phyloP scores from a whole-genome alignment of 768 basidiomycete genomes.

The Coprinopsis sp. region DNA sequence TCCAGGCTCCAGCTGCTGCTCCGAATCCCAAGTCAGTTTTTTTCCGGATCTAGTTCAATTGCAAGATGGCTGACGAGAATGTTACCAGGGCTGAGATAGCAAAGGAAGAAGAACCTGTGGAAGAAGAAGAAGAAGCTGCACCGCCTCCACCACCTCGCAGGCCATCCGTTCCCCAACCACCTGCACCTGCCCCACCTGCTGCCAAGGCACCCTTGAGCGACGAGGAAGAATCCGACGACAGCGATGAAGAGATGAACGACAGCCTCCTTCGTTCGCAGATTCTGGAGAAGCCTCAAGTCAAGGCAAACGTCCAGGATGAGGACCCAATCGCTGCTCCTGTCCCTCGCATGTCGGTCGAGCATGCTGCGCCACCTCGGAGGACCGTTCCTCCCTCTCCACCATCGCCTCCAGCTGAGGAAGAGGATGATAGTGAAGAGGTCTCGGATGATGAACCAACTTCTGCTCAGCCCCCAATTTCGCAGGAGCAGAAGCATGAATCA shows the following conservation, averaged over 20 bases:
- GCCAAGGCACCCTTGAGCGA: constrained; percentile 13
- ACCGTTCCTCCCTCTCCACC: constrained; percentile 6
- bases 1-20: no score
- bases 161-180: no score
- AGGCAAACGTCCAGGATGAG: constrained; percentile 9
- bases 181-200: neutral
- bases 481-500: no score
- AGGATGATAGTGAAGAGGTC: constrained; percentile 20
- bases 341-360: neutral
- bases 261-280: constrained; percentile 6
- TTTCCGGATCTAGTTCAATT: constrained; percentile 5
- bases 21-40: neutral
- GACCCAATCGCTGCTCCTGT: constrained; percentile 10
- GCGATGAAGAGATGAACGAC: constrained; percentile 3
- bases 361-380: neutral
- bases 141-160: constrained; percentile 4
- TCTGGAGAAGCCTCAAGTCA: neutral
- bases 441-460: neutral
- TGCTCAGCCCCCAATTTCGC: no score
- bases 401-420: constrained; percentile 11
- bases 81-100: no score
- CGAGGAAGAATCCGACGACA: constrained; percentile 4
- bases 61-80: no score
- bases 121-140: neutral
- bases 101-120: no score